phyloP scores from a whole-genome alignment of 2,329 filamentous ascomycete genomes.

The Monilinia polystroma region DNA sequence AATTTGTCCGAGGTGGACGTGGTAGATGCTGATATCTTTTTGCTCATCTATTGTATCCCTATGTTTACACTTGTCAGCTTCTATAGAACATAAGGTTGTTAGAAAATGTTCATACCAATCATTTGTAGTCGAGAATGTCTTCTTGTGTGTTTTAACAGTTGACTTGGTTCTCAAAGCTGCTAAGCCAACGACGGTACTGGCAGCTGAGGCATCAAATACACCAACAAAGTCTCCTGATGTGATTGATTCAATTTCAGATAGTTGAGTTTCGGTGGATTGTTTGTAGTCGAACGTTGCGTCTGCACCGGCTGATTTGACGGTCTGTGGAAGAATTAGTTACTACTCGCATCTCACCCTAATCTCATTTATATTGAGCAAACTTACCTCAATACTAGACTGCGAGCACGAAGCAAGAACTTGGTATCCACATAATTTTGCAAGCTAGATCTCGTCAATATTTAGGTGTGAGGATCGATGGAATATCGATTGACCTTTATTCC shows the following conservation, averaged over 20 bases:
- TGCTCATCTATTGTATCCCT: slow-evolving; percentile 28
- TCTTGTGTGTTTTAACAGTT: neutral
- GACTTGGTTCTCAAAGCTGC: slow-evolving; percentile 3
- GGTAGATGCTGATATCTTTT: slow-evolving; percentile 28
- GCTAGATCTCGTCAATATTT: slow-evolving; percentile 30
- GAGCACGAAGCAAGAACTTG: slow-evolving; percentile 44
- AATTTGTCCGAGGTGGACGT: slow-evolving; percentile 30
- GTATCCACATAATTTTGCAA: slow-evolving; percentile 42
- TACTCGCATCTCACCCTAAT: neutral
- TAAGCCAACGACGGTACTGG: neutral
- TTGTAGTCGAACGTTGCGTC: slow-evolving; percentile 41
- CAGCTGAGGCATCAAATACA: slow-evolving; percentile 19
- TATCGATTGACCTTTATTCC: slow-evolving; percentile 36
- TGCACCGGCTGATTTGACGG: slow-evolving; percentile 38
- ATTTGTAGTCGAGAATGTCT: slow-evolving; percentile 22
- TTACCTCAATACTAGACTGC: slow-evolving; percentile 22
- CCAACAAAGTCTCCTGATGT: slow-evolving; percentile 17
- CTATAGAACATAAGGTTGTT: too few relatives aligned
- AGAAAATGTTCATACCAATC: slow-evolving; percentile 3
- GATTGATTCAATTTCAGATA: slow-evolving; percentile 7
- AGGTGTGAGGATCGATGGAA: neutral
- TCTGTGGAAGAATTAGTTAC: slow-evolving; percentile 27
- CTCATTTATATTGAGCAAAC: neutral
- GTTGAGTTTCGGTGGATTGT: neutral
- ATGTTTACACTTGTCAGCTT: neutral